A percentile compares a stretch with the other conserved stretches of the same genome.
phyloP scores from a whole-genome alignment of 805 yeast genomes.

The Diddensiella santjacobensis region DNA sequence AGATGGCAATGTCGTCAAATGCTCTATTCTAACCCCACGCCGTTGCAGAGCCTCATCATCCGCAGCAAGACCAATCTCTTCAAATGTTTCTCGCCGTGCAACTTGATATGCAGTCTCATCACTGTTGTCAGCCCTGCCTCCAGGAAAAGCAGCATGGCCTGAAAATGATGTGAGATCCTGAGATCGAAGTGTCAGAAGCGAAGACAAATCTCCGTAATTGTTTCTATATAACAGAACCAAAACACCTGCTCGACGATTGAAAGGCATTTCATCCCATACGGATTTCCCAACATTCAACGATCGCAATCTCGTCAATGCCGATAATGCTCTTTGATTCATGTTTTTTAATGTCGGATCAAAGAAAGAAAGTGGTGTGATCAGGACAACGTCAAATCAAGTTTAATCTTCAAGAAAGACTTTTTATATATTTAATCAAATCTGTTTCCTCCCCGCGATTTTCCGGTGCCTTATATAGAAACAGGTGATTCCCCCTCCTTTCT shows the following conservation, averaged over 20 bases:
- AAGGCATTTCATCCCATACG: slow-evolving; percentile 56
- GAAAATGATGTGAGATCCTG: slow-evolving; percentile 66
- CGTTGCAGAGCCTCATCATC: slow-evolving; percentile 31
- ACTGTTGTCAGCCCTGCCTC: slow-evolving; percentile 76
- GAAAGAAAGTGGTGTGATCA: not conserved
- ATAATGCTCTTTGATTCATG: slow-evolving; percentile 1
- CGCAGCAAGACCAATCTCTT: slow-evolving; percentile 68
- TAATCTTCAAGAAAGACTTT: too few relatives aligned
- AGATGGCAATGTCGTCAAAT: slow-evolving; percentile 63
- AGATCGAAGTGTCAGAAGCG: slow-evolving; percentile 74
- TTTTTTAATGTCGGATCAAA: too few relatives aligned
- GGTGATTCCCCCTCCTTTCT: too few relatives aligned
- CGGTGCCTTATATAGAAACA: too few relatives aligned
- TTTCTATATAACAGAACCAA: slow-evolving; percentile 68
- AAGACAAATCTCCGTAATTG: slow-evolving; percentile 62
- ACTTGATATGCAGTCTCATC: slow-evolving; percentile 67
- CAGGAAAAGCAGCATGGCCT: slow-evolving; percentile 91
- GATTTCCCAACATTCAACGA: slow-evolving; percentile 15
- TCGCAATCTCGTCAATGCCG: slow-evolving; percentile 11
- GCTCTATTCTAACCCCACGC: slow-evolving; percentile 54
- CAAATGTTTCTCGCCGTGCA: slow-evolving; percentile 79
- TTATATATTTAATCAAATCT: not conserved
- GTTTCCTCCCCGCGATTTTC: not conserved
- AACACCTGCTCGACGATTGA: slow-evolving; percentile 71
- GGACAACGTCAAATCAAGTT: too few relatives aligned